Conservation (phyloP, 2,329 filamentous ascomycete species). For the Lanzia echinophila region DNA sequence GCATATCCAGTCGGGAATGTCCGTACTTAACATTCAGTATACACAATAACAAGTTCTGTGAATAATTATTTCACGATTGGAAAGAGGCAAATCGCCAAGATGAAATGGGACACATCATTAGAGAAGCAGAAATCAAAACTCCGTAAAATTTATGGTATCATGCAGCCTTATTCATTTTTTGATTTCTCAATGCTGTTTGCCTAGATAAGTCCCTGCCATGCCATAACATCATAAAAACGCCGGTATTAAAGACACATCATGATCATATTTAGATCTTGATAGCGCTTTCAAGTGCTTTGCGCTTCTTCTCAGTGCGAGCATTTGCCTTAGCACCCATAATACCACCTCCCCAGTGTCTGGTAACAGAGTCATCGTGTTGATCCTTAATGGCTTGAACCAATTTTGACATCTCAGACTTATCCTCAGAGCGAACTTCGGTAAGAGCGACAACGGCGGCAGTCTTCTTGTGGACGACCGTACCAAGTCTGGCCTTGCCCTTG, state of each 20-base stretch:
- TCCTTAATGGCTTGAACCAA: slow-evolving; percentile 95
- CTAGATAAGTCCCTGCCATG: slow-evolving; percentile 29
- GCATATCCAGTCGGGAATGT: no score
- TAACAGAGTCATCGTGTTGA: slow-evolving; percentile 87
- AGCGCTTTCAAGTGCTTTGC: slow-evolving; percentile 84
- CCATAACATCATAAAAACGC: slow-evolving; percentile 32
- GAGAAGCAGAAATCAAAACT: neutral
- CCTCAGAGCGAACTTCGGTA: slow-evolving; percentile 94
- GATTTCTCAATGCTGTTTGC: slow-evolving; percentile 15
- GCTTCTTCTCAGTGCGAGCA: slow-evolving; percentile 57
- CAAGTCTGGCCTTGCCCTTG: slow-evolving; percentile 99
- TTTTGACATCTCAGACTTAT: slow-evolving; percentile 98
- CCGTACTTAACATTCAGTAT: no score
- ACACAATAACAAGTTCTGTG: no score
- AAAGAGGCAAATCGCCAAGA: neutral
- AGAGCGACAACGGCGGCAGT: slow-evolving; percentile 93
- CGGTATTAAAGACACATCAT: slow-evolving; percentile 19
- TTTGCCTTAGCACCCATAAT: slow-evolving; percentile 98
- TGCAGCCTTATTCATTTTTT: slow-evolving; percentile 22
- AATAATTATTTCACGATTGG: neutral
- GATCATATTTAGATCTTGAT: slow-evolving; percentile 81
- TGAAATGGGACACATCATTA: neutral
- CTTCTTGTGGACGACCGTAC: slow-evolving; percentile 99
- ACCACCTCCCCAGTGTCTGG: slow-evolving; percentile 97
- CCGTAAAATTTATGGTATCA: slow-evolving; percentile 27